Percentiles rank a stretch among this genome's conserved stretches.
Evolutionary conservation across 2,329 filamentous ascomycete species (phyloP).

Genomic region (Nemania diffusa): DNA sequence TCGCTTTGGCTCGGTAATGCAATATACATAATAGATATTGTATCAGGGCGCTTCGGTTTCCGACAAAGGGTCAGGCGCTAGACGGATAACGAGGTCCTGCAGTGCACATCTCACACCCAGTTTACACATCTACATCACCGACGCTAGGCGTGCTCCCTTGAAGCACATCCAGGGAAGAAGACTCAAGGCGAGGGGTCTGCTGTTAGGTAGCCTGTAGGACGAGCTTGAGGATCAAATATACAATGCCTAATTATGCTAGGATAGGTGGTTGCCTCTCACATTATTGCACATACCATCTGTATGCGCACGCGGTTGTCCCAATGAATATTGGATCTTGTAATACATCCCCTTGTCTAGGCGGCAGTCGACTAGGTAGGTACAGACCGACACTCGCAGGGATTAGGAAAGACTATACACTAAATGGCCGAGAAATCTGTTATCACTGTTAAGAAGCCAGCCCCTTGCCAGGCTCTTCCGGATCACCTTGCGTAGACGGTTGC

Average conservation of each 20-base stretch:
- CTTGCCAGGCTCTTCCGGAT: constrained; percentile 14
- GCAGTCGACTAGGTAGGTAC: constrained; percentile 47
- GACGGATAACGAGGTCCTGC: constrained; percentile 26
- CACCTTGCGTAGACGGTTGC: constrained; percentile 40
- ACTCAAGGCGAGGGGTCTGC: constrained; percentile 40
- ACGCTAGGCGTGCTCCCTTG: constrained; percentile 11
- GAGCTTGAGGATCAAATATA: constrained; percentile 38
- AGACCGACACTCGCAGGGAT: constrained; percentile 40
- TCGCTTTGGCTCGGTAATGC: neutral
- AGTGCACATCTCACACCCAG: constrained; percentile 26
- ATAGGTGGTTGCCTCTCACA: constrained; percentile 6
- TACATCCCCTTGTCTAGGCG: constrained; percentile 36
- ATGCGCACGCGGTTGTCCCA: constrained; percentile 38
- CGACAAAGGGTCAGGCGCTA: constrained; percentile 29
- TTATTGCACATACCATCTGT: constrained; percentile 20
- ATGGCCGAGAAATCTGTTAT: constrained; percentile 37
- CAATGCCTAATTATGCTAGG: constrained; percentile 38
- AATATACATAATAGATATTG: constrained; percentile 6
- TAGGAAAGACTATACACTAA: constrained; percentile 22
- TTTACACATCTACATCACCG: constrained; percentile 12
- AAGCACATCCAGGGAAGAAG: neutral
- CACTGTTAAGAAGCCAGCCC: constrained; percentile 23
- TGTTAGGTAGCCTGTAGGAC: constrained; percentile 40
- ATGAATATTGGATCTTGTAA: constrained; percentile 37
- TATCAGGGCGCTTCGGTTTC: constrained; percentile 30